phyloP scores from a whole-genome alignment of 345 rosid genomes.

The Salix koriyanagi region DNA sequence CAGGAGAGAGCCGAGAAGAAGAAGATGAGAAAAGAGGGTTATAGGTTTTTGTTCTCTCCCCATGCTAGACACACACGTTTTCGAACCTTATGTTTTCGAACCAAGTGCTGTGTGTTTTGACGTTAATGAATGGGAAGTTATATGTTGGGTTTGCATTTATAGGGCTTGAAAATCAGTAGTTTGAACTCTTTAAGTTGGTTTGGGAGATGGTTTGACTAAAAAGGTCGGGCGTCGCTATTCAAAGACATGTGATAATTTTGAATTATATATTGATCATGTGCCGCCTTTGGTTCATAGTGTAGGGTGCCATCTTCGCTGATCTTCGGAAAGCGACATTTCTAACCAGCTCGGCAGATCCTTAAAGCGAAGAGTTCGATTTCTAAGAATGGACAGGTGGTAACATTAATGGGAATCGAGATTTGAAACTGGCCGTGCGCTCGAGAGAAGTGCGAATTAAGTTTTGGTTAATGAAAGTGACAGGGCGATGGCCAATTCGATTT shows the following conservation, averaged over 20 bases:
- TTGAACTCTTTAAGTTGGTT: not conserved
- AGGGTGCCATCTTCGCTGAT: conserved; percentile 5
- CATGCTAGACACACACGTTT: conserved; percentile 6
- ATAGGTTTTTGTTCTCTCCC: not conserved
- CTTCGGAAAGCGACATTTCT: conserved; percentile 9
- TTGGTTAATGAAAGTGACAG: not conserved
- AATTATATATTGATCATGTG: conserved; percentile 5
- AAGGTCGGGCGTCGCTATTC: not conserved
- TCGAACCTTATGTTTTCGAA: too few species aligned
- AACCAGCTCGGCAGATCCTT: not conserved
- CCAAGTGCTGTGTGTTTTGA: not conserved
- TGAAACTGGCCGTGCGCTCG: not conserved
- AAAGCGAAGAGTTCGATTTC: not conserved
- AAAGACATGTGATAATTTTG: conserved; percentile 10
- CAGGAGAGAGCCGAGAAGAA: conserved; percentile 21
- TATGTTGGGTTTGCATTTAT: conserved; percentile 15
- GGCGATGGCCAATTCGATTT: not conserved
- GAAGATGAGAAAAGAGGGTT: conserved; percentile 3
- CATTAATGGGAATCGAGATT: not conserved
- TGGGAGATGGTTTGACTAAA: conserved; percentile 9
- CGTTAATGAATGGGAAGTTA: not conserved
- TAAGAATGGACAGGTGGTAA: not conserved
- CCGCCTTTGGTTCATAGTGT: conserved; percentile 23
- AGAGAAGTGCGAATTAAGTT: not conserved
- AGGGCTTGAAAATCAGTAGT: not conserved